Percentiles rank a stretch among this genome's conserved stretches.
These are phyloP conservation scores for Elsinoe arachidis DNA, from an alignment of 2,329 filamentous ascomycete genomes.

Conservation along the genomic window DNA sequence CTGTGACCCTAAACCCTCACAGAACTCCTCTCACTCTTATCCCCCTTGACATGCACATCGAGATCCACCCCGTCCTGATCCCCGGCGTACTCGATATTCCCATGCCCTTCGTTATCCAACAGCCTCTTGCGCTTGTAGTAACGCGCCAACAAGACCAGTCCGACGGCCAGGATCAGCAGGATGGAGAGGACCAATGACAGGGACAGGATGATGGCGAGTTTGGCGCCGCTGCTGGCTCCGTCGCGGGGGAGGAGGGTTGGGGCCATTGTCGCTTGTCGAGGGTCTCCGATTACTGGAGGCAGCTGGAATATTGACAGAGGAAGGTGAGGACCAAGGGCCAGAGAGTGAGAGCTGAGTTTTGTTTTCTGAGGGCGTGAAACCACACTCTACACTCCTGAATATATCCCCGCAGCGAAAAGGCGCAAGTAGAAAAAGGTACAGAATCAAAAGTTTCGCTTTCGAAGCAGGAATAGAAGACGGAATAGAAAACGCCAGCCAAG, in stretches of 20 bases:
- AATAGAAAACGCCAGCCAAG: background rate
- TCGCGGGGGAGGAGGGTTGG: background rate
- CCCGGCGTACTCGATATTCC: slow-evolving; percentile 1
- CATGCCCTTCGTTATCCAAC: background rate
- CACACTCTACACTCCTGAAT: too few relatives aligned
- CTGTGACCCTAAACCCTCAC: background rate
- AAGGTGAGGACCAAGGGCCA: too few relatives aligned
- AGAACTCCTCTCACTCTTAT: background rate
- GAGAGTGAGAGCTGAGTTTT: too few relatives aligned
- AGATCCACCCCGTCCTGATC: background rate
- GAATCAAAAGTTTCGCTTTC: background rate
- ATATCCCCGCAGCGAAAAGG: background rate
- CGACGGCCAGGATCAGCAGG: background rate
- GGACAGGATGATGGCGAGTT: slow-evolving; percentile 11
- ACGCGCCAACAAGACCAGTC: background rate
- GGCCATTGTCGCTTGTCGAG: too few relatives aligned
- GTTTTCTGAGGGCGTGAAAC: too few relatives aligned
- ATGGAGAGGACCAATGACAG: slow-evolving; percentile 2
- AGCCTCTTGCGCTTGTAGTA: slow-evolving; percentile 9
- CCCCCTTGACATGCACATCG: background rate
- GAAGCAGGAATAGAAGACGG: too few relatives aligned
- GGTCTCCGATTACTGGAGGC: too few relatives aligned
- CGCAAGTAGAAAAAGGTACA: background rate
- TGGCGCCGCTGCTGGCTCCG: background rate
- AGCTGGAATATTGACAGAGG: too few relatives aligned